Percentiles rank a stretch among this genome's conserved stretches.
Evolutionary conservation across 1,139 yeast genomes (phyloP).

Genomic region (Diutina rugosa): DNA sequence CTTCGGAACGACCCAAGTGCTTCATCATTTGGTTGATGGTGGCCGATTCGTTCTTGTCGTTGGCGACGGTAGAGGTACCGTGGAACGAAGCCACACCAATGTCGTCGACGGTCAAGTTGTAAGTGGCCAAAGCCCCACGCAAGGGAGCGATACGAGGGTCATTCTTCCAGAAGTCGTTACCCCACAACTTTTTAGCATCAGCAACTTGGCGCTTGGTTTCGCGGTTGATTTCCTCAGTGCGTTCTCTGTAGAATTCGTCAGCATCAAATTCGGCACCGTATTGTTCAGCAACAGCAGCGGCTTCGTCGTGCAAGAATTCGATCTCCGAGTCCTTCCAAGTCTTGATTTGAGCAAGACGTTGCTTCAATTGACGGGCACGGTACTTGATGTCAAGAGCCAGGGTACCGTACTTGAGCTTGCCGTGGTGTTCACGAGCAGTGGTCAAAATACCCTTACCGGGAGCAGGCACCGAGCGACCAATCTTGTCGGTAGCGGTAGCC

Average conservation of each 20-base stretch:
- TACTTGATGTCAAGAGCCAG: conserved; percentile 81
- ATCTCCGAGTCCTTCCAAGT: conserved; percentile 79
- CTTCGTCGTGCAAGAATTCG: conserved; percentile 34
- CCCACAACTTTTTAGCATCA: conserved; percentile 90
- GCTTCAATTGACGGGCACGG: conserved; percentile 83
- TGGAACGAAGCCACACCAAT: conserved; percentile 98
- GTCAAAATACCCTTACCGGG: conserved; percentile 99
- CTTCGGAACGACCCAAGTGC: conserved; percentile 93
- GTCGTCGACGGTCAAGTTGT: conserved; percentile 87
- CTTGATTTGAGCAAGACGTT: conserved; percentile 68
- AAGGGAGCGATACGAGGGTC: conserved; percentile 95
- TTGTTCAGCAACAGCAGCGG: conserved; percentile 41
- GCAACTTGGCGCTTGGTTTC: conserved; percentile 79
- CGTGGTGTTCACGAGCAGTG: conserved; percentile 90
- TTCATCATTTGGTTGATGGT: conserved; percentile 85
- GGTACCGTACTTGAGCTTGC: conserved; percentile 68
- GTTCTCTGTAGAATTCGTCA: conserved; percentile 54
- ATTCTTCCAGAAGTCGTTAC: conserved; percentile 82
- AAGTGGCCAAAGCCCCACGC: conserved; percentile 93
- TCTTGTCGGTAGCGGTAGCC: conserved; percentile 96
- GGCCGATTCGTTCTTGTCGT: conserved; percentile 93
- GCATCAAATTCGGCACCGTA: conserved; percentile 42
- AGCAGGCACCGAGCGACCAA: conserved; percentile 98
- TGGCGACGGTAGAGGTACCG: conserved; percentile 96
- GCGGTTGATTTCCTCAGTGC: conserved; percentile 76